Evolutionary conservation across 2,329 filamentous ascomycete species (phyloP), one percentile per base, ranked within the genome.

Genomic region (Hymenoscyphus infarciens): DNA sequence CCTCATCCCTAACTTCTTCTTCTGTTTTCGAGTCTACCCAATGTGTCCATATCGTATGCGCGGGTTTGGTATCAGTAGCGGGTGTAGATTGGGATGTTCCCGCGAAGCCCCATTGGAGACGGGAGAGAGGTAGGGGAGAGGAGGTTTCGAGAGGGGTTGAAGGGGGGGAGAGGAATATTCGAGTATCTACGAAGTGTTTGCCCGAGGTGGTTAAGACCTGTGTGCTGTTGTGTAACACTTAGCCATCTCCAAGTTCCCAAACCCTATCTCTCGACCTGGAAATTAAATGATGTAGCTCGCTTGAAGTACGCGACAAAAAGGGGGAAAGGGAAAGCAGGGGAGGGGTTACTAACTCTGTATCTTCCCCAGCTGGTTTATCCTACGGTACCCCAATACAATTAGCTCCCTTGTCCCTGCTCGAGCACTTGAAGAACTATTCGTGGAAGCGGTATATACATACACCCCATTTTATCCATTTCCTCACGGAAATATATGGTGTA

Each of bases 71-170:
- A 27, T 61, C 58, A 2, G 27, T 33, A 13, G 69, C 68, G 5
- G 69, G 62, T 7, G 64, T 67, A 31, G 62, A 61, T 31, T 38
- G 29, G 3, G 65, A 60, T 3, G 62, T 71, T 0, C 67, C 68
- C 13, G 67, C 62, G 55, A 75, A 75, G 1, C 67, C 73, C 73
- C 73, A 75, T 65, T 74, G 67, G 5, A 70, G 63, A 29, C 72
- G 64, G 10, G 58, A 60, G 0, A 59, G 53, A 7, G 68, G 63
- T 27, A 64, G 42, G 6, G 59, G 42, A 5, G 59, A 2, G 1
- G 19, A 2, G 56, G 22, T 54, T 35, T 16, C 56, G 64, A 16
- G 61, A 39, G 29, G 61, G 69, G 54, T 64, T 63, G 42, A 38
- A 0, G 35, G 35, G 3, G 35, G 5, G 13, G 35, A 16, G 11